Evolutionary conservation across 2,329 filamentous ascomycete species (phyloP).

Genomic region (Aspergillus nomiae): DNA sequence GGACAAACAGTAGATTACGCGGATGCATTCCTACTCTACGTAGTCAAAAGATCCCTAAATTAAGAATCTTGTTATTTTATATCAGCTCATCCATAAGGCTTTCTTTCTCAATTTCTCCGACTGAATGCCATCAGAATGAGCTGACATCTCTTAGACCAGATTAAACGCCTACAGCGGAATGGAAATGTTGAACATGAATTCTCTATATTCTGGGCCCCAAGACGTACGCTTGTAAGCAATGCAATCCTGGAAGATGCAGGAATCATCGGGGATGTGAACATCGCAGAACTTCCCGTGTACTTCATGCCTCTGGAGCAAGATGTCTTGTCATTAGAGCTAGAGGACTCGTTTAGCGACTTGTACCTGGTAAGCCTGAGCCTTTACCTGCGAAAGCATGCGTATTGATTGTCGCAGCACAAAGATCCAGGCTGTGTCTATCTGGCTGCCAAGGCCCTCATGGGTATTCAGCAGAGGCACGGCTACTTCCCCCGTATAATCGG

Average conservation of each 20-base stretch:
- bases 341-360: slow-evolving; percentile 82
- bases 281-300: slow-evolving; percentile 81
- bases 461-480: slow-evolving; percentile 85
- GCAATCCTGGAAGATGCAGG: slow-evolving; percentile 89
- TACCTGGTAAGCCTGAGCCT: slow-evolving; percentile 63
- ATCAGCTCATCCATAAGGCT: slow-evolving; percentile 47
- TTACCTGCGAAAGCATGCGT: background rate
- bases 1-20: slow-evolving; percentile 63
- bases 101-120: slow-evolving; percentile 40
- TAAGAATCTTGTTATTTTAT: slow-evolving; percentile 17
- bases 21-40: slow-evolving; percentile 55
- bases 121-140: slow-evolving; percentile 57
- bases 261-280: slow-evolving; percentile 87
- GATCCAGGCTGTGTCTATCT: slow-evolving; percentile 90
- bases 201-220: slow-evolving; percentile 93
- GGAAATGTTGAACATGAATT: slow-evolving; percentile 93
- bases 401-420: slow-evolving; percentile 59
- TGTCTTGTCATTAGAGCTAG: slow-evolving; percentile 84
- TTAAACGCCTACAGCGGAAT: slow-evolving; percentile 84
- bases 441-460: slow-evolving; percentile 89
- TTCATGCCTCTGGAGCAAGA: slow-evolving; percentile 93
- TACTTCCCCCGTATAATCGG: slow-evolving; percentile 93
- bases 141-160: slow-evolving; percentile 75
- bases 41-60: slow-evolving; percentile 59
- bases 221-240: slow-evolving; percentile 87